A percentile compares a stretch with the other conserved stretches of the same genome.
phyloP scores from a whole-genome alignment of 306 rosid genomes.

The Gynostemma pentaphyllum region DNA sequence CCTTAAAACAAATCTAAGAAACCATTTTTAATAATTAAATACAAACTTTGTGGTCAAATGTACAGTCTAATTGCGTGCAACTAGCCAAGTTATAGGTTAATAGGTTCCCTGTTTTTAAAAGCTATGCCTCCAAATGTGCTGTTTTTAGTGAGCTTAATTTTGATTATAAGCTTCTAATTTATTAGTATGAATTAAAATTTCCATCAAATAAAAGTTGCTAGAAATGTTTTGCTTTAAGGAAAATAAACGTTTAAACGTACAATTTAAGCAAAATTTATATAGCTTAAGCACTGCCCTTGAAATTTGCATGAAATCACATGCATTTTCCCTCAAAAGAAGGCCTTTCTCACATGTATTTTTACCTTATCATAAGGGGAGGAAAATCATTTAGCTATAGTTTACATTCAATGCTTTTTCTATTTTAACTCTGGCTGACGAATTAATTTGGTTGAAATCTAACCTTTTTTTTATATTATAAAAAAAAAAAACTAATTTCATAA shows the following conservation, averaged over 20 bases:
- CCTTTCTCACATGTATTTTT: slow-evolving; percentile 5
- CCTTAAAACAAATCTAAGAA: too few species aligned
- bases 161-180: background rate
- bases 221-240: background rate
- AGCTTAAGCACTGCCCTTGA: background rate
- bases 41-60: background rate
- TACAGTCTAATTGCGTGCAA: background rate
- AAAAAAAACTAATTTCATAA: too few species aligned
- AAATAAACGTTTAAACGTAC: background rate
- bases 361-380: background rate
- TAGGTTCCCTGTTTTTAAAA: background rate
- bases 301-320: slow-evolving; percentile 11
- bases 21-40: background rate
- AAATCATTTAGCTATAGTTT: background rate
- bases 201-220: background rate
- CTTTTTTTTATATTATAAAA: too few species aligned
- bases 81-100: background rate
- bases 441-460: too few species aligned
- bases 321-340: slow-evolving; percentile 1
- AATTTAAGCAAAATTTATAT: background rate
- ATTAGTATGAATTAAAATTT: background rate
- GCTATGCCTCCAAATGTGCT: background rate
- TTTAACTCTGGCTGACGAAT: background rate
- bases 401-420: background rate
- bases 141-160: background rate